phyloP scores from a whole-genome alignment of 805 yeast genomes.

The Lachancea cidri region DNA sequence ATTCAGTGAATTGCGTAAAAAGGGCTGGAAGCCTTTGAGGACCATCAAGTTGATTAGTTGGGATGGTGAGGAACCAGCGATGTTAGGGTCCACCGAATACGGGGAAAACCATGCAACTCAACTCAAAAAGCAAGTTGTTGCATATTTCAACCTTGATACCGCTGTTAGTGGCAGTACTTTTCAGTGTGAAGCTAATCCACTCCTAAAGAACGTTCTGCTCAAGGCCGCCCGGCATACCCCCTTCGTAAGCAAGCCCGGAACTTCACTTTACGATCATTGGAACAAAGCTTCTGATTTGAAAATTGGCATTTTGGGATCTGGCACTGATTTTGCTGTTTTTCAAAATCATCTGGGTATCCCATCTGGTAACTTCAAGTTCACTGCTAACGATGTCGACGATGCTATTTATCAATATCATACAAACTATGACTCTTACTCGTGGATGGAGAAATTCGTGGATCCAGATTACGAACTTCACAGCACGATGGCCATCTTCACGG shows the following conservation, averaged over 20 bases:
- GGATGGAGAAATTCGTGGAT: slow-evolving; percentile 51
- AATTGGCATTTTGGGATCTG: slow-evolving; percentile 42
- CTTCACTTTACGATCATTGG: slow-evolving; percentile 48
- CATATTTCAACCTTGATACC: slow-evolving; percentile 44
- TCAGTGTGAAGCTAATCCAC: slow-evolving; percentile 49
- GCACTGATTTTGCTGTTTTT: slow-evolving; percentile 53
- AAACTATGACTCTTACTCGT: slow-evolving; percentile 53
- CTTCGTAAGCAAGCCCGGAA: slow-evolving; percentile 35
- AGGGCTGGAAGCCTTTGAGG: slow-evolving; percentile 69
- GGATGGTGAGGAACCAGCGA: slow-evolving; percentile 77
- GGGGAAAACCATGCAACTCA: slow-evolving; percentile 52
- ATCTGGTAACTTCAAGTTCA: slow-evolving; percentile 46
- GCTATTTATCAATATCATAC: slow-evolving; percentile 45
- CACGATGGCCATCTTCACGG: slow-evolving; percentile 53
- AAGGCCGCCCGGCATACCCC: slow-evolving; percentile 45
- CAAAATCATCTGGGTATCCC: slow-evolving; percentile 68
- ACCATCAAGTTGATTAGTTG: slow-evolving; percentile 68
- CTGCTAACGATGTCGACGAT: slow-evolving; percentile 34
- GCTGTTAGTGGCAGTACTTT: slow-evolving; percentile 51
- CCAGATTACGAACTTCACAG: slow-evolving; percentile 50
- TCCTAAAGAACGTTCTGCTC: slow-evolving; percentile 42
- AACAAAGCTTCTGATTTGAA: slow-evolving; percentile 32
- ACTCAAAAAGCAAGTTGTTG: slow-evolving; percentile 49
- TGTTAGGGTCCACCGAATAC: slow-evolving; percentile 73
- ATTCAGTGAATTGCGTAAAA: slow-evolving; percentile 37